Percentiles rank a stretch among this genome's conserved stretches.
These are phyloP conservation scores for Coemansia sp. DNA, from an alignment of 192 early-diverging fungal genomes.

Conservation along the genomic window DNA sequence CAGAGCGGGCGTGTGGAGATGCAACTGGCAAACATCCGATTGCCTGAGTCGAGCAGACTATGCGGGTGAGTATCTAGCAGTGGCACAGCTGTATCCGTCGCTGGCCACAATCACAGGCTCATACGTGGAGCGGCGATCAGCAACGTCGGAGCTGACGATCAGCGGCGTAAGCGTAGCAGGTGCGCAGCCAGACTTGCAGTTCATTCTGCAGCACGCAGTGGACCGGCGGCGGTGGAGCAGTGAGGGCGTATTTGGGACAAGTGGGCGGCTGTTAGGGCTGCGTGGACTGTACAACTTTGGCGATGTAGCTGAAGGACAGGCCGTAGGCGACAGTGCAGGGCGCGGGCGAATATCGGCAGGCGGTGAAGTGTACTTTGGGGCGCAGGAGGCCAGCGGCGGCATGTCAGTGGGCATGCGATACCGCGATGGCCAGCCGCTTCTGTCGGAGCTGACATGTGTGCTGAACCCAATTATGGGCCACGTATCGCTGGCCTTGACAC, in stretches of 20 bases:
- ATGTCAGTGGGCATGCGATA: slow-evolving; percentile 70
- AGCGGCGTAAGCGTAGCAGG: slow-evolving; percentile 50
- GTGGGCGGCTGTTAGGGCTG: slow-evolving; percentile 77
- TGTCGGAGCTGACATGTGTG: slow-evolving; percentile 64
- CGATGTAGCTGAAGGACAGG: slow-evolving; percentile 26
- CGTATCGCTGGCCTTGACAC: slow-evolving; percentile 77
- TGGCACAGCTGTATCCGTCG: slow-evolving; percentile 54
- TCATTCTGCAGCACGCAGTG: slow-evolving; percentile 58
- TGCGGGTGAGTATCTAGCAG: slow-evolving; percentile 35
- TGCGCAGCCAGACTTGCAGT: slow-evolving; percentile 33
- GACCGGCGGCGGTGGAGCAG: slow-evolving; percentile 75
- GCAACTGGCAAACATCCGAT: slow-evolving; percentile 23
- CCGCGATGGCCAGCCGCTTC: slow-evolving; percentile 58
- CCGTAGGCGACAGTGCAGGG: slow-evolving; percentile 18
- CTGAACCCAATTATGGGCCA: slow-evolving; percentile 95
- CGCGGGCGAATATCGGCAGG: slow-evolving; percentile 55
- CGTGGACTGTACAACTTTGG: slow-evolving; percentile 80
- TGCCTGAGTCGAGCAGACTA: neutral
- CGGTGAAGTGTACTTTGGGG: slow-evolving; percentile 72
- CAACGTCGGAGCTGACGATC: slow-evolving; percentile 35
- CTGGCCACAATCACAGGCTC: slow-evolving; percentile 45
- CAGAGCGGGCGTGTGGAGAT: slow-evolving; percentile 39
- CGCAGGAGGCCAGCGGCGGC: slow-evolving; percentile 86
- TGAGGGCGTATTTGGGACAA: slow-evolving; percentile 73
- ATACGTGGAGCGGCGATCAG: slow-evolving; percentile 28